Evolutionary conservation across 148 eudicot species (phyloP), one percentile per base, ranked within the genome.

Genomic region (Drosera capensis): DNA sequence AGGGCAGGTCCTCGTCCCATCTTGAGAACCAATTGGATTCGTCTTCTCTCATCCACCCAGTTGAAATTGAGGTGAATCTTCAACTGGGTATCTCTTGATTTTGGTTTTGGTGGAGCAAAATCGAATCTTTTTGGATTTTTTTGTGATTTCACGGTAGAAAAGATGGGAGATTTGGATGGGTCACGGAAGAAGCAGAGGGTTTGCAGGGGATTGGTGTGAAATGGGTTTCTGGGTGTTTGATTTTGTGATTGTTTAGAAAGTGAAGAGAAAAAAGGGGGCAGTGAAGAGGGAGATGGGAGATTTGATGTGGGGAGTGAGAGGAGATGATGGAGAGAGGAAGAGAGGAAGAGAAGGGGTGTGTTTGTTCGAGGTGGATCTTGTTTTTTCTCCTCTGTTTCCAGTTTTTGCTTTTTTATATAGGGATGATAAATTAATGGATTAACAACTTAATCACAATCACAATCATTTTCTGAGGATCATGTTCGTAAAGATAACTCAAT

Each of bases 291-390:
- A 35, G 25, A 19, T 23, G 40, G 5, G 42, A 5, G 38, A 37
- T 25, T 7, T 30, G 21, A 2, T 29, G 8, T 25, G 28, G 51
- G 21, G 26, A 25, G 23, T n/a, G n/a, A n/a, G n/a, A 20, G 22
- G 22, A 40, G 30, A 48, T 46, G 19, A 40, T 38, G 1, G 31
- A 40, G 16, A 40, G 26, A 29, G 51, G 57, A 9, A 56, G 52
- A 1, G 29, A 16, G 30, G 41, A 42, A 3, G 57, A 12, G 44
- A 72, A 66, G 79, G 65, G 70, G 71, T 62, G 75, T 70, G n/a
- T n/a, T n/a, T n/a, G n/a, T n/a, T 86, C 96, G 93, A 86, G 93
- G 96, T 81, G 93, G 96, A 86, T 86, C 73, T 75, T 74, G 80
- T 69, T 55, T 58, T 54, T 55, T 65, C 63, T 58, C 46, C 60